Evolutionary conservation across 352 stramenopile genomes (phyloP).

Genomic region (Phytopythium sindhum): DNA sequence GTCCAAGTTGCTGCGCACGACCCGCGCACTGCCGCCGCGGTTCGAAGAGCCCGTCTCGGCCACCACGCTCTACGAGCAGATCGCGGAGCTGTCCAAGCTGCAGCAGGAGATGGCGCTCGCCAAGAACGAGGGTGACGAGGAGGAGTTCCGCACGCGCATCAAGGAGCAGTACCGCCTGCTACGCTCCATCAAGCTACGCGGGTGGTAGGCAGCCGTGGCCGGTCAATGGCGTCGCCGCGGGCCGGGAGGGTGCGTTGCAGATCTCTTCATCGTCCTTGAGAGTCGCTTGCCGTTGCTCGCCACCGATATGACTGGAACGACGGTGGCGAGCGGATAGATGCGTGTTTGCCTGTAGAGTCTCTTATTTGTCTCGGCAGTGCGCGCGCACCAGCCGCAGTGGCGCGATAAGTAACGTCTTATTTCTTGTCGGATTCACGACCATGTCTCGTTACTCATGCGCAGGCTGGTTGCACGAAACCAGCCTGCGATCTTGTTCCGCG

Average conservation of each 20-base stretch:
- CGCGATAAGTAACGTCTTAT: constrained; percentile 1
- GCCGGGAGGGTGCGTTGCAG: background rate
- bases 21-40: constrained; percentile 14
- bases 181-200: constrained; percentile 40
- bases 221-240: background rate
- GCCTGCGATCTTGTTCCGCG: background rate
- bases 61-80: constrained; percentile 40
- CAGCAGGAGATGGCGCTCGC: constrained; percentile 45
- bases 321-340: background rate
- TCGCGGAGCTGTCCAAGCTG: constrained; percentile 48
- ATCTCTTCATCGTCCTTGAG: background rate
- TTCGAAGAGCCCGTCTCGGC: constrained; percentile 40
- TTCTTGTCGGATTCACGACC: background rate
- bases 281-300: background rate
- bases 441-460: background rate
- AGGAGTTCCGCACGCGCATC: constrained; percentile 45
- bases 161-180: constrained; percentile 59
- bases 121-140: constrained; percentile 42
- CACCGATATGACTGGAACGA: background rate
- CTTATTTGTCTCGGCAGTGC: background rate
- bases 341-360: background rate
- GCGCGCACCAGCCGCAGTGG: background rate
- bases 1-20: constrained; percentile 11
- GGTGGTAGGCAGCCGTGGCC: constrained; percentile 4
- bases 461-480: background rate